Evolutionary conservation across 768 basidiomycete genomes (phyloP).

Genomic region (Calvatia gigantea): DNA sequence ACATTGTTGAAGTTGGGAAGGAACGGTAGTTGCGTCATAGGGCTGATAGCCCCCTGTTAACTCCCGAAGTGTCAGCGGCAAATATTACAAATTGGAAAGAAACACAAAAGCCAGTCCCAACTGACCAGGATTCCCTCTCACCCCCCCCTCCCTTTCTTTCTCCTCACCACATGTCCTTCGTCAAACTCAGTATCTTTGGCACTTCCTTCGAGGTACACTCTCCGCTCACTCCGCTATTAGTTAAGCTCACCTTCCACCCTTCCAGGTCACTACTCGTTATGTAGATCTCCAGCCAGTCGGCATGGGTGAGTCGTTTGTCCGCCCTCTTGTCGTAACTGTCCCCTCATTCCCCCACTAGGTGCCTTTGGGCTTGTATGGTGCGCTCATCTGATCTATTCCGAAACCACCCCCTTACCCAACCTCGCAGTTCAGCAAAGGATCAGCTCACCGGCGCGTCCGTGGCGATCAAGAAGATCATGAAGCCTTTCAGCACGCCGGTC

Average conservation of each 20-base stretch:
- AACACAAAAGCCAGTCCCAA: slow-evolving; percentile 19
- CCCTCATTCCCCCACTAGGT: slow-evolving; percentile 41
- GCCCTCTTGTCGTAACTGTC: slow-evolving; percentile 8
- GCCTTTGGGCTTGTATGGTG: slow-evolving; percentile 99
- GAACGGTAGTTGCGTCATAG: slow-evolving; percentile 13
- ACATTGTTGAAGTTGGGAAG: slow-evolving; percentile 30
- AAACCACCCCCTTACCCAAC: slow-evolving; percentile 6
- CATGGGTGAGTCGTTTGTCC: slow-evolving; percentile 70
- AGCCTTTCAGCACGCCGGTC: slow-evolving; percentile 99
- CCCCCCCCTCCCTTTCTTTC: slow-evolving; percentile 16
- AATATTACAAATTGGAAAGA: slow-evolving; percentile 14
- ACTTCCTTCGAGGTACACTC: slow-evolving; percentile 87
- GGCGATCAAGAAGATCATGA: slow-evolving; percentile 99
- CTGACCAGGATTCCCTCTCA: slow-evolving; percentile 13
- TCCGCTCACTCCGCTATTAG: slow-evolving; percentile 15
- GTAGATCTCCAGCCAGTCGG: slow-evolving; percentile 98
- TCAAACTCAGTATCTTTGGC: slow-evolving; percentile 97
- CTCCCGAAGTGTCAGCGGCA: slow-evolving; percentile 10
- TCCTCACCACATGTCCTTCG: slow-evolving; percentile 70
- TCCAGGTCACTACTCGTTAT: slow-evolving; percentile 95
- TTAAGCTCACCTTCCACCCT: slow-evolving; percentile 16
- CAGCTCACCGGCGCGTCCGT: slow-evolving; percentile 92
- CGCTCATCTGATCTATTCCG: slow-evolving; percentile 19
- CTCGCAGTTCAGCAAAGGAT: slow-evolving; percentile 82
- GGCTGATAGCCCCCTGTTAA: slow-evolving; percentile 4